These are phyloP conservation scores for Colletotrichum ledebouriae DNA, from an alignment of 2,329 filamentous ascomycete genomes.

Conservation along the genomic window DNA sequence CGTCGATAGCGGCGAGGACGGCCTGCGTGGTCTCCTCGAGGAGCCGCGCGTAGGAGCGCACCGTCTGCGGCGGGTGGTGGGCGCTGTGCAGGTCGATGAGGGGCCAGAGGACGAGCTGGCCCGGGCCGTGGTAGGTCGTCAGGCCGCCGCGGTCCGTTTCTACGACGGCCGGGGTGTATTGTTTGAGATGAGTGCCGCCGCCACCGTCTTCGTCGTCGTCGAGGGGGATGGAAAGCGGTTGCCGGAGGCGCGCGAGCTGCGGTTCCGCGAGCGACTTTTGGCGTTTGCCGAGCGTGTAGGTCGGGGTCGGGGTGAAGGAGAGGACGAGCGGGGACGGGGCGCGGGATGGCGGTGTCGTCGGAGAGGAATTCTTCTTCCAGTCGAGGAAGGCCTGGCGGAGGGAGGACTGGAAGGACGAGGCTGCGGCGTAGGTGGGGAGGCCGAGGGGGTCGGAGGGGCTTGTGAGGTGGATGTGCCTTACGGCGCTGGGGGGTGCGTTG, in stretches of 20 bases:
- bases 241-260: slow-evolving; percentile 61
- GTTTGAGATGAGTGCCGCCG: no score
- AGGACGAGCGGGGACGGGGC: slow-evolving; percentile 78
- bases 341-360: slow-evolving; percentile 43
- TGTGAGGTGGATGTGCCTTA: slow-evolving; percentile 40
- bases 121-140: slow-evolving; percentile 95
- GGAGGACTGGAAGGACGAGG: slow-evolving; percentile 41
- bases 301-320: slow-evolving; percentile 84
- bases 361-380: slow-evolving; percentile 54
- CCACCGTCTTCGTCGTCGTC: slow-evolving; percentile 15
- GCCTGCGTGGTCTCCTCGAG: slow-evolving; percentile 83
- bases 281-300: slow-evolving; percentile 91
- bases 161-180: slow-evolving; percentile 70
- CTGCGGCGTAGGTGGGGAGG: slow-evolving; percentile 34
- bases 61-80: slow-evolving; percentile 70
- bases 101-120: slow-evolving; percentile 93
- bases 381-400: slow-evolving; percentile 51
- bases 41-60: slow-evolving; percentile 81
- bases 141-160: slow-evolving; percentile 87
- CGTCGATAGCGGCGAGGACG: slow-evolving; percentile 61
- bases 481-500: slow-evolving; percentile 21
- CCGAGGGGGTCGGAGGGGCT: not conserved
- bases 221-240: slow-evolving; percentile 54
- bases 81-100: slow-evolving; percentile 81
- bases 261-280: slow-evolving; percentile 67